Conservation (phyloP, 2,329 filamentous ascomycete genomes). For the Paramyrothecium roridum region DNA sequence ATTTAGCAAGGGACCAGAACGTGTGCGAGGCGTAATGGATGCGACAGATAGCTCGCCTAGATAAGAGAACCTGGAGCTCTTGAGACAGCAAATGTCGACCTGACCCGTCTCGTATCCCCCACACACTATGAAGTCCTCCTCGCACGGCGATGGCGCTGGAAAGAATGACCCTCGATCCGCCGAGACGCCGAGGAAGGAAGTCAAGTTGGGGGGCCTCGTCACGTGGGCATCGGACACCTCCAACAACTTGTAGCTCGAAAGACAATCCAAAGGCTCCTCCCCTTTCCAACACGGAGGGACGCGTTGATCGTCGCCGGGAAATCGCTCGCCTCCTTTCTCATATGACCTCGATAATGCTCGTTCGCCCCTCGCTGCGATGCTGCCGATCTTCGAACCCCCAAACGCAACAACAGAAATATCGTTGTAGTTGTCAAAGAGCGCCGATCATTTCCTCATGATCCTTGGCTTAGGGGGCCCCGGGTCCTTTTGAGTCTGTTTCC, state of each 20-base stretch:
- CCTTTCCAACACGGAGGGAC: neutral
- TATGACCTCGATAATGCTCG: too few relatives aligned
- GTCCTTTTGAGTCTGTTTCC: neutral
- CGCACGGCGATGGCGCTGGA: too few relatives aligned
- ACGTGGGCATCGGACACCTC: too few relatives aligned
- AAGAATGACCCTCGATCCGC: too few relatives aligned
- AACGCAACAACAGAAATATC: too few relatives aligned
- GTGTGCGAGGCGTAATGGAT: neutral
- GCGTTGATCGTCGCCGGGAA: neutral
- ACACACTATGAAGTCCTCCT: too few relatives aligned
- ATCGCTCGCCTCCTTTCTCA: neutral
- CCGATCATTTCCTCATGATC: constrained; percentile 1
- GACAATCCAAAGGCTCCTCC: neutral
- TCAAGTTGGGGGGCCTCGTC: too few relatives aligned
- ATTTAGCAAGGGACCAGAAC: neutral
- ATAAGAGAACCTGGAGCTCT: neutral
- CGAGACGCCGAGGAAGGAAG: too few relatives aligned
- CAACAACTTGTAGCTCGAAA: neutral
- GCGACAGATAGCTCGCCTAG: neutral
- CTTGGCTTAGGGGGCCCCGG: neutral
- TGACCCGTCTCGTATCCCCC: neutral
- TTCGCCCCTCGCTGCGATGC: neutral
- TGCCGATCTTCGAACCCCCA: neutral
- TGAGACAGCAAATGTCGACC: neutral
- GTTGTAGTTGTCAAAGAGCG: neutral